Evolutionary conservation across 2,329 filamentous ascomycete species (phyloP).

Genomic region (Madurella fahalii): DNA sequence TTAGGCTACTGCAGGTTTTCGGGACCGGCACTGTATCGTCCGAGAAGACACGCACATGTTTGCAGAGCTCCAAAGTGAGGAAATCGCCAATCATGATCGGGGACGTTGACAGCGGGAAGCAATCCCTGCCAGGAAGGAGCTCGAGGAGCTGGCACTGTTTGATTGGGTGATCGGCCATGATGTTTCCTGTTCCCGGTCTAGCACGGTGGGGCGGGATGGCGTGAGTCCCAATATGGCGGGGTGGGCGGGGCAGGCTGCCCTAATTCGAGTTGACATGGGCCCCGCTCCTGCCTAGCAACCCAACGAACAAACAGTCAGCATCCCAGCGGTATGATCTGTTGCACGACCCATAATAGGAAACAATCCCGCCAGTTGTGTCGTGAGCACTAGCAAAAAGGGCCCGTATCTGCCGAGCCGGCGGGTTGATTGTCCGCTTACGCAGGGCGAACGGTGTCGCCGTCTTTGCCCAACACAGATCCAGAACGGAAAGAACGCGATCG

Average conservation of each 20-base stretch:
- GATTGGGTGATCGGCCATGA: conserved; percentile 15
- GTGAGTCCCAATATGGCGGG: conserved; percentile 11
- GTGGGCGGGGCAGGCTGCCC: conserved; percentile 3
- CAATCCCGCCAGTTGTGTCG: too few species aligned
- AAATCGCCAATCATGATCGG: background rate
- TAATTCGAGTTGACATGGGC: background rate
- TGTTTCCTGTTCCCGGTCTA: conserved; percentile 14
- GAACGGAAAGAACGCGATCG: background rate
- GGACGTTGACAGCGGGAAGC: conserved; percentile 1
- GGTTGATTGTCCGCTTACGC: too few species aligned
- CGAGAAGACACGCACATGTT: too few species aligned
- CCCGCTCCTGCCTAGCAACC: background rate
- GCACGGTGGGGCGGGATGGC: conserved; percentile 14
- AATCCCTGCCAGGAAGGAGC: conserved; percentile 16
- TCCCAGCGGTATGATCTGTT: too few species aligned
- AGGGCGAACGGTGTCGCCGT: too few species aligned
- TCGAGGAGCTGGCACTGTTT: conserved; percentile 10
- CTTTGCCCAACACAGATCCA: background rate
- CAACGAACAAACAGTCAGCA: background rate
- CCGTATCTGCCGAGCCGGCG: too few species aligned
- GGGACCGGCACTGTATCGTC: too few species aligned
- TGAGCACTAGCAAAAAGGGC: background rate
- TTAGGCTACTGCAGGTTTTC: too few species aligned
- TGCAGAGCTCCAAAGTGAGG: background rate
- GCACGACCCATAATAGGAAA: background rate